Evolutionary conservation across 2,329 filamentous ascomycete genomes (phyloP).

Genomic region (Colletotrichum liriopes): DNA sequence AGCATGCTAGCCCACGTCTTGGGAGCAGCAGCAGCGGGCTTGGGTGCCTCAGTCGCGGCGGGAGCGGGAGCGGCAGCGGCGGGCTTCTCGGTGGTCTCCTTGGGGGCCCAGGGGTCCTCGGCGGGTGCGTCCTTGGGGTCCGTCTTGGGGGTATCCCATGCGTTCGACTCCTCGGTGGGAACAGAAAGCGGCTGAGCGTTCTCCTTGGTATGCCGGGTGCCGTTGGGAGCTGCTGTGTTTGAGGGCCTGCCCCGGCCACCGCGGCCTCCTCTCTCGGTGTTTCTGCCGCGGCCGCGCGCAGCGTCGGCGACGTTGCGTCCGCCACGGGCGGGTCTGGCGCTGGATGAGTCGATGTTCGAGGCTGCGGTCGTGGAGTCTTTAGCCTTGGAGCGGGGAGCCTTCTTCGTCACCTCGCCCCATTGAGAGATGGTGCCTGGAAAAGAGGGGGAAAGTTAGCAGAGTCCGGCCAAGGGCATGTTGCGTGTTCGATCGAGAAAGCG

Average conservation of each 20-base stretch:
- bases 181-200: slow-evolving; percentile 72
- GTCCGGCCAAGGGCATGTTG: neutral
- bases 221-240: slow-evolving; percentile 71
- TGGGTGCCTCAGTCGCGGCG: slow-evolving; percentile 55
- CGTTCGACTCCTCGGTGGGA: slow-evolving; percentile 79
- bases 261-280: slow-evolving; percentile 74
- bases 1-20: slow-evolving; percentile 87
- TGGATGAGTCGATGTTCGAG: slow-evolving; percentile 63
- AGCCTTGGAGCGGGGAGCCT: slow-evolving; percentile 81
- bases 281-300: slow-evolving; percentile 72
- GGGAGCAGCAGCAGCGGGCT: slow-evolving; percentile 57
- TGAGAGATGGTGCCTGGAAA: slow-evolving; percentile 81
- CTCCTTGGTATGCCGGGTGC: slow-evolving; percentile 66
- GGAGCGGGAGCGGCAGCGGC: slow-evolving; percentile 53
- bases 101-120: slow-evolving; percentile 59
- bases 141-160: slow-evolving; percentile 66
- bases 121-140: slow-evolving; percentile 51
- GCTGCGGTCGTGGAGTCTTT: slow-evolving; percentile 73
- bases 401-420: slow-evolving; percentile 88
- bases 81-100: slow-evolving; percentile 57
- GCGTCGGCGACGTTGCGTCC: slow-evolving; percentile 74
- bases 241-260: slow-evolving; percentile 76
- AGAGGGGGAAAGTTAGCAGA: slow-evolving; percentile 48
- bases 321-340: slow-evolving; percentile 70
- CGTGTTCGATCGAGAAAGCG: neutral